Evolutionary conservation across 805 yeast species (phyloP), one percentile per base, ranked within the genome.

Genomic region (Candida cerambycidarum): DNA sequence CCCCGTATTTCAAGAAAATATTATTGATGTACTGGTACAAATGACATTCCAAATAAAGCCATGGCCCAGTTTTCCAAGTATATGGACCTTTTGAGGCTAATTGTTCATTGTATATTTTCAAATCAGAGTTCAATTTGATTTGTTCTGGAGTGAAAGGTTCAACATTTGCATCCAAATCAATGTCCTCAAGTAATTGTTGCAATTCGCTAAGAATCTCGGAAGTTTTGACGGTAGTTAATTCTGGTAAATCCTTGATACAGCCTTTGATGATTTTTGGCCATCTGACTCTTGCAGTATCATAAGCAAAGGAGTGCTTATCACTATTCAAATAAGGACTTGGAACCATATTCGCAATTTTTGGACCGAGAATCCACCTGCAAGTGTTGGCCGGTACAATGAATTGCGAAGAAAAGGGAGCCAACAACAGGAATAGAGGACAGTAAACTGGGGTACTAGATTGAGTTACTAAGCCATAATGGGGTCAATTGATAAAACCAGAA

Each of bases 1-100:
- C 15, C 34, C 65, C 62, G 11, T 54, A 45, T 14, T 44, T 39
- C 18, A 58, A 37, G 54, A 83, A 70, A 28, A 61, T 57, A 1
- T 56, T 52, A 55, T 84, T 77, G 42, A 86, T 64, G 46, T 71
- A 61, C 45, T 96, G 80, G 65, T 93, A 93, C 45, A 93, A 59
- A 57, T 84, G 83, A 61, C 96, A 84, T 62, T 95, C 99, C 32
- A 85, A 69, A 56, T 75, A 84, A 41, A 93, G 68, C 99, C 99
- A 93, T 14, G 96, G 96, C 1, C 92, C 95, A 7, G 83, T 73
- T 35, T 71, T 66, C 97, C 97, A 93, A 12, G 85, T 78, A 40
- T 74, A 55, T 14, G 27, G 33, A n/a, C 35, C 34, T 16, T 31
- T 31, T 3, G 43, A 34, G 38, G 60, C 62, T 36, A 67, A 52